phyloP scores from a whole-genome alignment of 2,329 filamentous ascomycete genomes.

The Diplodia seriata region DNA sequence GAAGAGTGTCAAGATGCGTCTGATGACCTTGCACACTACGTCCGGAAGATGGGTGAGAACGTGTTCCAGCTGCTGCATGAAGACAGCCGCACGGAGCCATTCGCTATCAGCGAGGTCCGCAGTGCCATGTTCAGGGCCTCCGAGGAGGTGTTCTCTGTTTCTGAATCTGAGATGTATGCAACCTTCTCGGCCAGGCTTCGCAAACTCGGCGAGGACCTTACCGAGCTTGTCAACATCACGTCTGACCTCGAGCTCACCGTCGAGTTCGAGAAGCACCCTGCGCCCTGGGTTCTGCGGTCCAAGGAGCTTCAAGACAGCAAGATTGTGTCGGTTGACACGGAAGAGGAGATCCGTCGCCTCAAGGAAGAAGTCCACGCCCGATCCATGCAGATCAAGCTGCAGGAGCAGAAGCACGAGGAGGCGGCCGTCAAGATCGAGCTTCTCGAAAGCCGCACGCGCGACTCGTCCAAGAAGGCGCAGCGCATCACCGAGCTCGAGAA shows the following conservation, averaged over 20 bases:
- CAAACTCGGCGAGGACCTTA: slow-evolving; percentile 67
- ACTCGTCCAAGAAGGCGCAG: slow-evolving; percentile 75
- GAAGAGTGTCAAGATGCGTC: slow-evolving; percentile 71
- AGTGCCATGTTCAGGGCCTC: slow-evolving; percentile 30
- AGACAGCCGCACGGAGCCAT: slow-evolving; percentile 64
- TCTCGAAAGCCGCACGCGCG: slow-evolving; percentile 84
- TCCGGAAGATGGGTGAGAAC: slow-evolving; percentile 70
- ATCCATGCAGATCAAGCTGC: slow-evolving; percentile 58
- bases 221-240: slow-evolving; percentile 71
- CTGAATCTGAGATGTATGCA: slow-evolving; percentile 73
- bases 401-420: slow-evolving; percentile 83
- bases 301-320: slow-evolving; percentile 84
- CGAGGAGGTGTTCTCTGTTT: slow-evolving; percentile 51
- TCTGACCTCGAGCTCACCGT: slow-evolving; percentile 53
- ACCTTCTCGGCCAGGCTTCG: slow-evolving; percentile 72
- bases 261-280: slow-evolving; percentile 71
- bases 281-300: slow-evolving; percentile 84
- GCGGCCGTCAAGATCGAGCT: slow-evolving; percentile 92
- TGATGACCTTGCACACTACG: slow-evolving; percentile 69
- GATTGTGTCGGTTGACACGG: slow-evolving; percentile 78
- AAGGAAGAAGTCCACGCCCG: slow-evolving; percentile 82
- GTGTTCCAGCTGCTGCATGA: slow-evolving; percentile 72
- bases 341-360: slow-evolving; percentile 81
- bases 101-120: slow-evolving; percentile 31
- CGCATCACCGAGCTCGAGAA: slow-evolving; percentile 33